These are phyloP conservation scores for Saposhnikovia divaricata DNA, from an alignment of 129 eudicot genomes.

Conservation along the genomic window DNA sequence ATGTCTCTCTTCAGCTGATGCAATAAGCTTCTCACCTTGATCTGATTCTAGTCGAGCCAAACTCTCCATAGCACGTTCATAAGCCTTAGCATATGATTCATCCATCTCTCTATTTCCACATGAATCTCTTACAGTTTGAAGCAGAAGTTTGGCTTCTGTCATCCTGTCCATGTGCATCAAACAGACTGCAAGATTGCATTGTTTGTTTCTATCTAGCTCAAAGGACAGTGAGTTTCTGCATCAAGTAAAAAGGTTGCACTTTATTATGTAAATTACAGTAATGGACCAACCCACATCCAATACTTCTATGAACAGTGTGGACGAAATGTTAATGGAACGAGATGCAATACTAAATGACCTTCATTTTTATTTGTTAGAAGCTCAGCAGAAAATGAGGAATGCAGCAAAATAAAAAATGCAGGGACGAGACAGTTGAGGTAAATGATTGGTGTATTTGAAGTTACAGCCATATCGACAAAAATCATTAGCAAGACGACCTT, in stretches of 20 bases:
- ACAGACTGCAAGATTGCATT: constrained; percentile 80
- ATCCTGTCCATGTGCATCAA: constrained; percentile 67
- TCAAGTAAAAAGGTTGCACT: not conserved
- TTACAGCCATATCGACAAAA: too few relatives aligned
- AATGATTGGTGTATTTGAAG: too few relatives aligned
- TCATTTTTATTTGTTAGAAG: too few relatives aligned
- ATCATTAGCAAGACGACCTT: too few relatives aligned
- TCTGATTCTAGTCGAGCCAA: constrained; percentile 50
- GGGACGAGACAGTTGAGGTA: too few relatives aligned
- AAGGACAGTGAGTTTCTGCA: constrained; percentile 80
- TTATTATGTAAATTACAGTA: not conserved
- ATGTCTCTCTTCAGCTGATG: constrained; percentile 9
- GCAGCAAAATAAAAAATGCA: too few relatives aligned
- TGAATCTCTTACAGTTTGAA: constrained; percentile 39
- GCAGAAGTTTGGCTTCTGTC: constrained; percentile 65
- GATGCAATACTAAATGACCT: too few relatives aligned
- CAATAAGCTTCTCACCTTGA: not conserved
- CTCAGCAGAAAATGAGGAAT: too few relatives aligned
- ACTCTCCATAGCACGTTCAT: constrained; percentile 58
- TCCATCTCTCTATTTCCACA: constrained; percentile 28
- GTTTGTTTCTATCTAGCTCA: constrained; percentile 82
- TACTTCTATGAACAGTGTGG: too few relatives aligned
- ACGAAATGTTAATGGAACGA: too few relatives aligned
- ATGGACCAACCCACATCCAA: too few relatives aligned
- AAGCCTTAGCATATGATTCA: constrained; percentile 71